Base-by-base conservation (phyloP, 768 basidiomycete genomes). In the Psilocybe cyanescens region DNA sequence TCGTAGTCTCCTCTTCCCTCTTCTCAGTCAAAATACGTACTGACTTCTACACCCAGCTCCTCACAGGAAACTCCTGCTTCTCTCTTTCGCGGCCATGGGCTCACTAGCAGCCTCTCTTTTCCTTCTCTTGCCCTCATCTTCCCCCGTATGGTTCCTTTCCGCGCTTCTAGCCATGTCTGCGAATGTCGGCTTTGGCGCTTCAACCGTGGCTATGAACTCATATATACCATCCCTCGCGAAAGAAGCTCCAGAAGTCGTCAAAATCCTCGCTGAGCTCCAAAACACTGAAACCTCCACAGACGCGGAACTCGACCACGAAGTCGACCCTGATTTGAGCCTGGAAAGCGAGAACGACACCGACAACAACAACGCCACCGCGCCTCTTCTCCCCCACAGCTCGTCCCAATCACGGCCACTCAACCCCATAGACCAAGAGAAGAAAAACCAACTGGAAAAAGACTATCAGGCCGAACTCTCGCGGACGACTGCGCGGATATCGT, bases 171-270 rank as follows among this genome's bases (percentile, higher is more conserved):
- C 91, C 0, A 83, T 92, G 48, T 75, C 83, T 5, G 91, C 95
- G 8, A 97, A 96, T 69, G 88, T 95, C 11, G 86, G 88, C 2
- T 97, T 97, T 65, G 92, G 95, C 1, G 90, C 89, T 0, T 91
- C 90, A 3, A 80, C 89, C 8, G 96, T 98, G 3, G 95, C 94
- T 17, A 86, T 94, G 81, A 98, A 98, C 70, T 85, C 94, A 0
- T 97, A 97, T 72, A 84, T 97, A 3, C 94, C 92, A 0, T 76
- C 77, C 1, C 82, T 94, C 7, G 91, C 92, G 2, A 83, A 82
- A 61, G 84, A 86, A 45, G 81, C 87, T 0, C 84, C 85, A 3
- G 86, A 89, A 64, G 87, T 90, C 8, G 67, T 79, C 16, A 65
- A 71, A 14, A 72, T 83, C 1, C 72, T 76, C 30, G 67, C 70